These are phyloP conservation scores for Globisporangium perplexum DNA, from an alignment of 352 stramenopile species.

Conservation along the genomic window DNA sequence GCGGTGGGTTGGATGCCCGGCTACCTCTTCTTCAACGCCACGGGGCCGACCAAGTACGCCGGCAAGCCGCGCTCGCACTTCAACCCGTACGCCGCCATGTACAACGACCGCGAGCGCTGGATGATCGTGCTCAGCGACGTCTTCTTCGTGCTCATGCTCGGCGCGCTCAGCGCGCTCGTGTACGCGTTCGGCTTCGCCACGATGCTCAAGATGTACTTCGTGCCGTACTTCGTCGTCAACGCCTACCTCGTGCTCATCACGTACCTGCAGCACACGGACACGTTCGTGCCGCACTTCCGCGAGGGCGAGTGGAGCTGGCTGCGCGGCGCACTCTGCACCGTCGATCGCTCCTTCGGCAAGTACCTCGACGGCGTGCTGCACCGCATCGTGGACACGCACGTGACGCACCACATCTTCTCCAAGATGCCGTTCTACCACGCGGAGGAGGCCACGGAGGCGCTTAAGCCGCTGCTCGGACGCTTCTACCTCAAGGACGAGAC, in stretches of 20 bases:
- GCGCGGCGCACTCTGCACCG: slow-evolving; percentile 94
- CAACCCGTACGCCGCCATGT: slow-evolving; percentile 93
- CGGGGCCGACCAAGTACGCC: slow-evolving; percentile 87
- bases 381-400: slow-evolving; percentile 97
- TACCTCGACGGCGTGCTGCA: slow-evolving; percentile 97
- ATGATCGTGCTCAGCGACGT: slow-evolving; percentile 94
- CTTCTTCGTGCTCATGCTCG: slow-evolving; percentile 75
- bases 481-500: slow-evolving; percentile 96
- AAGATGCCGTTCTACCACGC: slow-evolving; percentile 99
- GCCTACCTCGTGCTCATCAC: slow-evolving; percentile 97
- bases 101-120: slow-evolving; percentile 87
- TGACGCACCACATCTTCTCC: slow-evolving; percentile 98
- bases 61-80: slow-evolving; percentile 92
- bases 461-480: slow-evolving; percentile 92
- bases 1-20: slow-evolving; percentile 95
- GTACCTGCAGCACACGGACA: slow-evolving; percentile 98
- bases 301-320: slow-evolving; percentile 96
- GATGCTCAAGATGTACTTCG: slow-evolving; percentile 93
- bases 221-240: slow-evolving; percentile 96
- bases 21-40: slow-evolving; percentile 96
- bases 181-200: slow-evolving; percentile 64
- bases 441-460: slow-evolving; percentile 90
- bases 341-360: slow-evolving; percentile 95
- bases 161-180: slow-evolving; percentile 43
- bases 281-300: slow-evolving; percentile 96